phyloP scores from a whole-genome alignment of 2,329 filamentous ascomycete species.

The Diaporthe humulicola region DNA sequence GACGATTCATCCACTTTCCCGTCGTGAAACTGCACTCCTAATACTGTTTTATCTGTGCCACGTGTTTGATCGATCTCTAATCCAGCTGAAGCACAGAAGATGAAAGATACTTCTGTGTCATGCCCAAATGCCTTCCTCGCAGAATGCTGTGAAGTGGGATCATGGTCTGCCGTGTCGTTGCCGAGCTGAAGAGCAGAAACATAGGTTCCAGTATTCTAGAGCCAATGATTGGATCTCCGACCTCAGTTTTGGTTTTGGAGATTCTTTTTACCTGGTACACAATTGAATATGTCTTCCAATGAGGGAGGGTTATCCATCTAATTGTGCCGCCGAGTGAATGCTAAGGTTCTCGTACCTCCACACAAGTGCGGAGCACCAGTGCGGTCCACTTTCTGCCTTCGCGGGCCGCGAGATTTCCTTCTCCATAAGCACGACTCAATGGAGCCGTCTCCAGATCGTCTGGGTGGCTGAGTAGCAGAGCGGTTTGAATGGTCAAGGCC shows the following conservation, averaged over 20 bases:
- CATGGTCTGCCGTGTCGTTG: background rate
- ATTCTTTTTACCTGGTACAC: background rate
- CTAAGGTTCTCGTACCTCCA: constrained; percentile 25
- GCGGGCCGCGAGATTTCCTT: constrained; percentile 9
- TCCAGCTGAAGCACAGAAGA: too few species aligned
- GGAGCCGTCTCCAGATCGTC: background rate
- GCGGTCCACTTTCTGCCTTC: constrained; percentile 1
- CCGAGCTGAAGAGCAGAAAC: background rate
- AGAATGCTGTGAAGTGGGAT: background rate
- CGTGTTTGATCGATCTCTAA: background rate
- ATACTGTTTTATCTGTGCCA: background rate
- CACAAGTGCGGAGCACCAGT: background rate
- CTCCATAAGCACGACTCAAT: constrained; percentile 11
- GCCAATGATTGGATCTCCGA: too few species aligned
- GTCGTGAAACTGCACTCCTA: background rate
- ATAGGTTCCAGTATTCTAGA: background rate
- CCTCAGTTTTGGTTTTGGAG: background rate
- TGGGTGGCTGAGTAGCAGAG: constrained; percentile 11
- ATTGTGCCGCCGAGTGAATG: background rate
- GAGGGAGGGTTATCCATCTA: background rate
- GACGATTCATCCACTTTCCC: background rate
- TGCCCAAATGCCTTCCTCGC: background rate
- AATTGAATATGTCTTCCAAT: background rate
- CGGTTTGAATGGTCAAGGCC: background rate
- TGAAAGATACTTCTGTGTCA: background rate